These are phyloP conservation scores for Pichia cactophila DNA, from an alignment of 1,139 yeast genomes.

Conservation along the genomic window DNA sequence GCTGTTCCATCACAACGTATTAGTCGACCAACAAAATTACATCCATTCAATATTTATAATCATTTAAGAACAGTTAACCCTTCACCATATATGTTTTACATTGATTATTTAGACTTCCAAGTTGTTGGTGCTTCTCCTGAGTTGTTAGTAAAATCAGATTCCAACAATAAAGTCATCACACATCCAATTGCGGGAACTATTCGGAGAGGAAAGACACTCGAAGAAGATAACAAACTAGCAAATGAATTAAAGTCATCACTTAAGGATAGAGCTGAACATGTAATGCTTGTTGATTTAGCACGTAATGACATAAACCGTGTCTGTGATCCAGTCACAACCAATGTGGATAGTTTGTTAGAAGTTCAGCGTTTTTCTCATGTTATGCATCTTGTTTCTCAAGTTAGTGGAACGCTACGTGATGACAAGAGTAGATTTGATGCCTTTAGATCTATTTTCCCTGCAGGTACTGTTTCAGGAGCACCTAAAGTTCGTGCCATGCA, in stretches of 20 bases:
- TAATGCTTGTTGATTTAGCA: slow-evolving; percentile 95
- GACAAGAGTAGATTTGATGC: slow-evolving; percentile 93
- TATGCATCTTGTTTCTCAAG: slow-evolving; percentile 92
- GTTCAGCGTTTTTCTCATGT: slow-evolving; percentile 96
- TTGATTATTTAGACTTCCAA: slow-evolving; percentile 86
- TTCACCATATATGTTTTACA: slow-evolving; percentile 90
- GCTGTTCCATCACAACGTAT: slow-evolving; percentile 97
- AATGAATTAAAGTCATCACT: slow-evolving; percentile 63
- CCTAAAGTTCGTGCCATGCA: slow-evolving; percentile 98
- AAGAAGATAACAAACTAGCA: slow-evolving; percentile 85
- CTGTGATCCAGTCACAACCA: slow-evolving; percentile 79
- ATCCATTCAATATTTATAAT: slow-evolving; percentile 92
- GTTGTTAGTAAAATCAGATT: slow-evolving; percentile 74
- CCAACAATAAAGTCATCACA: slow-evolving; percentile 66
- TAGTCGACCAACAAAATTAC: slow-evolving; percentile 88
- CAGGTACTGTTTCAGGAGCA: slow-evolving; percentile 97
- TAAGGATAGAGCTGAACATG: slow-evolving; percentile 95
- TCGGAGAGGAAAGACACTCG: slow-evolving; percentile 78
- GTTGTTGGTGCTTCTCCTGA: slow-evolving; percentile 98
- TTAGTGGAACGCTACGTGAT: slow-evolving; percentile 77
- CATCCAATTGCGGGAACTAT: slow-evolving; percentile 98
- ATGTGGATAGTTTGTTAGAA: slow-evolving; percentile 79
- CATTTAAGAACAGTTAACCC: slow-evolving; percentile 95
- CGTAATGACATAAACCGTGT: slow-evolving; percentile 91
- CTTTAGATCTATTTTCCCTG: slow-evolving; percentile 94